These are phyloP conservation scores for Theobroma grandiflorum DNA, from an alignment of 441 rosid genomes.

Conservation along the genomic window DNA sequence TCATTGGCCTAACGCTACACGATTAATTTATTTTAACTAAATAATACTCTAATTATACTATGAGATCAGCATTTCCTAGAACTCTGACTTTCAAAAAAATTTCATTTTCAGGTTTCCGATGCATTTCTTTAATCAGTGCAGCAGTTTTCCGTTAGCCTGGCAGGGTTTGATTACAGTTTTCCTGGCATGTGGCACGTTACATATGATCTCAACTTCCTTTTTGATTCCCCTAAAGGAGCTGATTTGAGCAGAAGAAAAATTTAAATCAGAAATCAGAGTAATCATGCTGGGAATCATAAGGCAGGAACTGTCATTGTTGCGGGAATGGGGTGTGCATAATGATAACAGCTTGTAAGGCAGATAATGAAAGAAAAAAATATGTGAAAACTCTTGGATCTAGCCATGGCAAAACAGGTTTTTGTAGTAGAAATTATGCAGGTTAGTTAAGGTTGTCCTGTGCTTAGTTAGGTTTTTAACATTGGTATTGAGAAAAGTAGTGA, in stretches of 20 bases:
- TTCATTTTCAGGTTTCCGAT: neutral
- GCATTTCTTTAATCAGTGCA: slow-evolving; percentile 21
- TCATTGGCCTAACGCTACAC: neutral
- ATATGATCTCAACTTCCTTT: slow-evolving; percentile 23
- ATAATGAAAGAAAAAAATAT: neutral
- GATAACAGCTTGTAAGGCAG: slow-evolving; percentile 12
- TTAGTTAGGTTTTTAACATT: neutral
- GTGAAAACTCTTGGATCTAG: neutral
- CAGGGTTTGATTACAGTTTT: slow-evolving; percentile 17
- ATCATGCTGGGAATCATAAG: slow-evolving; percentile 6
- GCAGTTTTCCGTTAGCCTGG: slow-evolving; percentile 38
- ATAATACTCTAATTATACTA: too few relatives aligned
- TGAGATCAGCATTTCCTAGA: neutral
- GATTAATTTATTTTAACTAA: neutral
- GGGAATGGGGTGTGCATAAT: slow-evolving; percentile 15
- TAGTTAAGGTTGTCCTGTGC: neutral
- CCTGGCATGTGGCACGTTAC: slow-evolving; percentile 26
- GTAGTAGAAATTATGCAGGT: neutral
- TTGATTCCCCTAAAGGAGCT: slow-evolving; percentile 18
- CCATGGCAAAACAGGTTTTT: neutral
- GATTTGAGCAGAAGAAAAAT: neutral
- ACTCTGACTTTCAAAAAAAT: neutral
- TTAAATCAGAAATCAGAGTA: slow-evolving; percentile 22
- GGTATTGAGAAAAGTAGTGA: neutral
- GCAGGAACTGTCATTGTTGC: neutral